Evolutionary conservation across 495 filamentous ascomycete species (phyloP), one percentile per base, ranked within the genome.

Genomic region (Hypoxylon fragiforme): DNA sequence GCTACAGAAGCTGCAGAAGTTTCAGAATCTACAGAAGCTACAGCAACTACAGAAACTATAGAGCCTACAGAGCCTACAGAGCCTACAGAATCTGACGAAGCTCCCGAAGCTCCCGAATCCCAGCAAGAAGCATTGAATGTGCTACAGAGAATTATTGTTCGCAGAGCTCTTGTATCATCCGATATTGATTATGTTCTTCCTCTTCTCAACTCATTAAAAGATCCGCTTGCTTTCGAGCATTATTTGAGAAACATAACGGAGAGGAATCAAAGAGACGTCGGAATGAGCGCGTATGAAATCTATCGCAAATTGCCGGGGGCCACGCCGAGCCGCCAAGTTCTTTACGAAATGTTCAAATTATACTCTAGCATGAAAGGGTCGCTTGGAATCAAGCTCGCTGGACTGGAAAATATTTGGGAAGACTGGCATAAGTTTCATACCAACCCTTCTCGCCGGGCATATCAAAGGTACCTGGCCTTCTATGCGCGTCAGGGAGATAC

Each of bases 401-500:
- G 75, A 2, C 70, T 86, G 50, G 70, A 79, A 41, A 57, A 72
- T 45, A 51, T 86, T n/a, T 68, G 79, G 44, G 66, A 75, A 24
- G 84, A 87, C 60, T 86, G 75, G 72, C 70, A 76, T 41, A 54
- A 50, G 8, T 64, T 71, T 38, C 67, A 76, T 30, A 60, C 46
- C 18, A 47, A 44, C 11, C 72, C 79, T 26, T 65, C 72, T 42
- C 51, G 56, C 20, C 57, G 66, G 37, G 77, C 73, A 1, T 85
- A 78, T 54, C 67, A 70, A 36, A 74, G 73, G 57, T 73, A 75
- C 42, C 69, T 84, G 56, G 64, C 62, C 7, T 76, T 76, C 43
- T 77, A 85, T 60, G 81, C 83, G 9, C 48, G 70, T 21, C 69
- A 70, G 21, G 86, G 86, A 34, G 75, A 85, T 50, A 66, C 78